These are phyloP conservation scores for Beauveria caledonica DNA, from an alignment of 2,329 filamentous ascomycete genomes.

Conservation along the genomic window DNA sequence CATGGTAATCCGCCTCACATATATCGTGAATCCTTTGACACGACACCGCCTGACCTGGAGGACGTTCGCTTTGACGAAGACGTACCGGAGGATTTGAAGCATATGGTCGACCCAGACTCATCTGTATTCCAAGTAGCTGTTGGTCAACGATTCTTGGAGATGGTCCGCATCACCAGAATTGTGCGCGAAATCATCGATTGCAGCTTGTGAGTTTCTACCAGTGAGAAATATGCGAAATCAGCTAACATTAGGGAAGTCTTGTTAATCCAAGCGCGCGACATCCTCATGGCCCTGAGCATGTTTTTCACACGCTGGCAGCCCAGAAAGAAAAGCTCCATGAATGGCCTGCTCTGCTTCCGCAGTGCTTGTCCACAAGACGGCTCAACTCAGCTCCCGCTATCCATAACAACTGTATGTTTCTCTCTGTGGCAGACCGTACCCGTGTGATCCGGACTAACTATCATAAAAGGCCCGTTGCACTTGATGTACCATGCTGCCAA, in stretches of 20 bases:
- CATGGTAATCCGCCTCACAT: slow-evolving; percentile 41
- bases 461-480: slow-evolving; percentile 28
- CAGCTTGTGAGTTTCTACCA: slow-evolving; percentile 22
- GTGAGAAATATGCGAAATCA: background rate
- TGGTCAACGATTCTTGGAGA: slow-evolving; percentile 30
- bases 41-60: slow-evolving; percentile 29
- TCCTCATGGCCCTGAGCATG: slow-evolving; percentile 14
- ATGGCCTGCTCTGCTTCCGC: slow-evolving; percentile 29
- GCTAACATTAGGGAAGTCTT: slow-evolving; percentile 18
- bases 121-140: slow-evolving; percentile 25
- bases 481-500: slow-evolving; percentile 34
- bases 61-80: slow-evolving; percentile 36
- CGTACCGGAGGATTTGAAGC: slow-evolving; percentile 25
- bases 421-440: background rate
- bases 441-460: background rate
- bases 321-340: slow-evolving; percentile 25
- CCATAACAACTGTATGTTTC: slow-evolving; percentile 19
- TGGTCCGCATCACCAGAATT: slow-evolving; percentile 23
- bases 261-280: slow-evolving; percentile 16
- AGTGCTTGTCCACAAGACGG: slow-evolving; percentile 24
- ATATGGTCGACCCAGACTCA: slow-evolving; percentile 27
- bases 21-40: slow-evolving; percentile 31
- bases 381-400: slow-evolving; percentile 9
- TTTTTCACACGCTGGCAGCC: slow-evolving; percentile 17
- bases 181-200: slow-evolving; percentile 26